A percentile compares a stretch with the other conserved stretches of the same genome.
phyloP scores from a whole-genome alignment of 1,284 basidiomycete genomes.

The Tylopilus sp. region DNA sequence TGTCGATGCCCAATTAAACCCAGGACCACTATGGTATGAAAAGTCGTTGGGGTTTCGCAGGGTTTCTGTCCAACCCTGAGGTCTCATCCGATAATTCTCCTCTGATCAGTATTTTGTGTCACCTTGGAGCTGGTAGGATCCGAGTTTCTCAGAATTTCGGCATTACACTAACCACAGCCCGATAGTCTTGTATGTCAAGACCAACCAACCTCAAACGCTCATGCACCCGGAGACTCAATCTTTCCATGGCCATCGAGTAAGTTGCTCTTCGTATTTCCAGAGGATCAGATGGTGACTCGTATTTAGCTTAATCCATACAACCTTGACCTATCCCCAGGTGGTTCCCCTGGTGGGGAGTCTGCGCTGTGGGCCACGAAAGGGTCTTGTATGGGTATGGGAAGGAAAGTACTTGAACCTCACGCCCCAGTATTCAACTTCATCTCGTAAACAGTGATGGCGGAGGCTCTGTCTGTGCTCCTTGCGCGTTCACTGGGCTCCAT shows the following conservation, averaged over 20 bases:
- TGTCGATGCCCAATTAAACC: neutral
- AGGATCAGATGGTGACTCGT: slow-evolving; percentile 6
- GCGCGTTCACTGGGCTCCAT: slow-evolving; percentile 53
- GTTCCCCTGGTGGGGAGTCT: slow-evolving; percentile 64
- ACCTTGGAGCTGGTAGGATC: slow-evolving; percentile 46
- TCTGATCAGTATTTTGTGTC: slow-evolving; percentile 38
- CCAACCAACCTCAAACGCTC: slow-evolving; percentile 56
- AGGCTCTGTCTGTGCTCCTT: slow-evolving; percentile 53
- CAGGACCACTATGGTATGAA: slow-evolving; percentile 56
- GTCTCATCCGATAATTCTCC: slow-evolving; percentile 37
- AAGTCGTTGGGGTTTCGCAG: slow-evolving; percentile 55
- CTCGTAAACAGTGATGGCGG: slow-evolving; percentile 34
- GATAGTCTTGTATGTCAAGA: slow-evolving; percentile 59
- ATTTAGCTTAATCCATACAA: slow-evolving; percentile 58
- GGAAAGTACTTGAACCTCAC: slow-evolving; percentile 45
- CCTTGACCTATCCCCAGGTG: slow-evolving; percentile 56
- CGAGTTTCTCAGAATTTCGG: neutral
- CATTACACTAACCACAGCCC: neutral
- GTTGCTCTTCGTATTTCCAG: neutral
- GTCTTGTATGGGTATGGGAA: slow-evolving; percentile 63
- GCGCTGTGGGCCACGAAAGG: slow-evolving; percentile 63
- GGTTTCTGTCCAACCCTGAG: slow-evolving; percentile 44
- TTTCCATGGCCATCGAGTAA: slow-evolving; percentile 55
- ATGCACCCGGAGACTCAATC: slow-evolving; percentile 50
- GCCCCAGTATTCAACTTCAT: slow-evolving; percentile 6